Base-by-base conservation (phyloP, 805 yeast species). In the Vanderwaltozyma tropicalis region DNA sequence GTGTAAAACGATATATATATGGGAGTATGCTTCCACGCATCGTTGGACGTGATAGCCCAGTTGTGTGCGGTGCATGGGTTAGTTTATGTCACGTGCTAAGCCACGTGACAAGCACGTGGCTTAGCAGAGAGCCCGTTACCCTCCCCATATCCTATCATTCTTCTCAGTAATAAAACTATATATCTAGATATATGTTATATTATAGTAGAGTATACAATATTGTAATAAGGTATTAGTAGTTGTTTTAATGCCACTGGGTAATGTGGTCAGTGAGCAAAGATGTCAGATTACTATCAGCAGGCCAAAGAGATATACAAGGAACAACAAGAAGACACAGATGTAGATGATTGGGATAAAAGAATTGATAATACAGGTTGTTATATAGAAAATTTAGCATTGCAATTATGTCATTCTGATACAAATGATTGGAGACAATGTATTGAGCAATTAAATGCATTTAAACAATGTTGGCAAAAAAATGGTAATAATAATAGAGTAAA, bases 401-500 rank as follows among this genome's bases (percentile, higher is more conserved):
- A 79, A 37, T 59, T 83, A 25, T 84, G 95, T 47, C 87, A 80
- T 52, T 87, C 86, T 3, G 94, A 82, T 41, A 79, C 78, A 1
- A 75, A 75, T 21, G 94, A 84, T 53, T 84, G 95, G 95, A 62
- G 94, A 38, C 61, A 75, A 49, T 82, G 94, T 46, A 55, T 74
- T 2, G 61, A 63, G 15, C 92, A 83, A 53, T 80, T 78, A 81
- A 62, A 63, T 25, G 72, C 69, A 13, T 78, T 80, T 51, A 67
- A 70, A 38, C 63, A 69, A 38, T 80, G 88, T 59, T 80, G 87
- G 87, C 69, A 62, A 8, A 49, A 42, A 13, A 65, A 76, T 51
- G 71, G 73, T 29, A 79, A 80, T 46, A 63, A 72, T 48, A 63
- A 64, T 38, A 64, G 86, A 28, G 59, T 53, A 1, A 37, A 41